Base-by-base conservation (phyloP, 2,329 filamentous ascomycete genomes). In the Phaeosphaeria sp. region DNA sequence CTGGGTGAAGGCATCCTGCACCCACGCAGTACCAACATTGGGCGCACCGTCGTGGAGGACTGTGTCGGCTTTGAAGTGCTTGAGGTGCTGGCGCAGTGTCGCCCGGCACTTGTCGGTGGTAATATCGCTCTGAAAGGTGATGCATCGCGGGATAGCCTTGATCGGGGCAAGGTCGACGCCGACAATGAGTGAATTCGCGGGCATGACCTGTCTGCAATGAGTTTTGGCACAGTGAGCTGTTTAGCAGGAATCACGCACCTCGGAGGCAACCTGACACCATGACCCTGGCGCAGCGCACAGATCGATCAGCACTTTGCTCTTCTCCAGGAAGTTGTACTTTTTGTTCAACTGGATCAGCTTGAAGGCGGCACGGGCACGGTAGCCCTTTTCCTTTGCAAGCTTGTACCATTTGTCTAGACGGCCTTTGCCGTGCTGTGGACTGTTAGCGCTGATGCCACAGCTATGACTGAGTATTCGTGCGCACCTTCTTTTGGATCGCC, bases 391-490 rank as follows among this genome's bases (percentile, higher is more conserved):
- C 80, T 99, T 99, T 61, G 95, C 95, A 72, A 98, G 89, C 77
- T 93, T 94, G 81, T 98, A 99, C 92, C 93, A 98, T 81, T 98
- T 97, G 81, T 99, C 95, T 73, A 97, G 85, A 87, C 94, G 93
- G 79, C 94, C 94, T 83, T 98, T 98, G 81, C 93, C 94, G 82
- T 97, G 91, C 86, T 86, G 57, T 53, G 20, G 46, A 36, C 13
- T 64, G 55, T 81, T 71, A 73, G 75, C 39, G 46, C 13, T 3
- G 6, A 9, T n/a, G 25, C 33, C 20, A 11, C 9, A 7, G 4
- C 13, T 17, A 27, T 27, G 3, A 11, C 2, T 15, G n/a, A 13
- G 33, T 50, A n/a, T 41, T 33, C 17, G 13, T 55, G 52, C 60
- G 58, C 48, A 69, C 85, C 81, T 98, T 98, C 86, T 98, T 97